These are phyloP conservation scores for Anthracocystis panici-leucophaei DNA, from an alignment of 1,284 basidiomycete genomes.

Conservation along the genomic window DNA sequence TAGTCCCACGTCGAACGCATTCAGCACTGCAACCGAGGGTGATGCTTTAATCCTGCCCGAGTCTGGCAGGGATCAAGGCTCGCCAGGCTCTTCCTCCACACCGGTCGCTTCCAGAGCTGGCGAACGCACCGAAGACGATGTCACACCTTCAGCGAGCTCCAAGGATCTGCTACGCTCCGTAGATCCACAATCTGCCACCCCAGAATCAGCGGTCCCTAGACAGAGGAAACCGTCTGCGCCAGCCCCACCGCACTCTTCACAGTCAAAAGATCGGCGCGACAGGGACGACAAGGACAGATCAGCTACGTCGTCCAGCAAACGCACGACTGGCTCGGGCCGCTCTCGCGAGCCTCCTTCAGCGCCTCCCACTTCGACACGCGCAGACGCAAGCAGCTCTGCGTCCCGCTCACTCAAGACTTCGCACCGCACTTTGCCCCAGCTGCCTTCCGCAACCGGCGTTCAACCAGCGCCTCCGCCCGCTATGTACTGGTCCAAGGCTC, in stretches of 20 bases:
- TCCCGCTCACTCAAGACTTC: slow-evolving; percentile 33
- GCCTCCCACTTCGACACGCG: slow-evolving; percentile 16
- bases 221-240: slow-evolving; percentile 6
- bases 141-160: slow-evolving; percentile 1
- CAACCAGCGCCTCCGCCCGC: slow-evolving; percentile 61
- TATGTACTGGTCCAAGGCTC: slow-evolving; percentile 89
- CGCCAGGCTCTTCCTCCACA: slow-evolving; percentile 11
- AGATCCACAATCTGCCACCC: not conserved
- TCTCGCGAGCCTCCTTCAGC: slow-evolving; percentile 14
- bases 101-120: slow-evolving; percentile 11
- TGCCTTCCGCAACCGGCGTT: slow-evolving; percentile 53
- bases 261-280: slow-evolving; percentile 23
- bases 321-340: slow-evolving; percentile 15
- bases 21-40: slow-evolving; percentile 1
- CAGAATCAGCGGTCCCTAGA: not conserved
- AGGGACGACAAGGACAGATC: slow-evolving; percentile 17
- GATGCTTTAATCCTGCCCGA: slow-evolving; percentile 1
- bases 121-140: slow-evolving; percentile 4
- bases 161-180: slow-evolving; percentile 7
- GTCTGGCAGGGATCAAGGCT: not conserved
- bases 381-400: slow-evolving; percentile 13
- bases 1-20: not conserved
- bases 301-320: slow-evolving; percentile 10
- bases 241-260: slow-evolving; percentile 4
- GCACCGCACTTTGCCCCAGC: slow-evolving; percentile 43